Evolutionary conservation across 169 alveolate species (phyloP).

Genomic region (Plasmodium inui): DNA sequence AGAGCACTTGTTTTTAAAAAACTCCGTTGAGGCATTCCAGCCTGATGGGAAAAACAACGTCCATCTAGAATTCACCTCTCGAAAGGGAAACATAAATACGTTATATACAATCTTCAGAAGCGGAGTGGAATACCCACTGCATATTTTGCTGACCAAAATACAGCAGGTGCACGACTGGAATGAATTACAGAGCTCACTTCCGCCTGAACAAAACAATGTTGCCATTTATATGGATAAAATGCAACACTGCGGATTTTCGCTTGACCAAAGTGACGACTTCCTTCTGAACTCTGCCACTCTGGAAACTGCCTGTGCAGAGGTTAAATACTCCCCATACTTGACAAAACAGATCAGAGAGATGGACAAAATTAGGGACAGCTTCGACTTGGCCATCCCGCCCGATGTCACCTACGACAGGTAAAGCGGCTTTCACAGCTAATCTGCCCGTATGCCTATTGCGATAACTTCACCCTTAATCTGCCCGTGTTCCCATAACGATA

Average conservation of each 20-base stretch:
- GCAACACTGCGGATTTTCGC: neutral
- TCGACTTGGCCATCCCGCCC: conserved; percentile 75
- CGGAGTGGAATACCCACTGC: conserved; percentile 52
- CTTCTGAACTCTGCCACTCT: conserved; percentile 41
- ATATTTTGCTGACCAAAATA: conserved; percentile 15
- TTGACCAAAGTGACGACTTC: neutral
- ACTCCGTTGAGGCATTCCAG: neutral
- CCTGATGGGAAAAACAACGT: neutral
- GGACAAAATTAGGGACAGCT: conserved; percentile 75
- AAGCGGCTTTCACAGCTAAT: neutral
- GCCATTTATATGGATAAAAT: conserved; percentile 10
- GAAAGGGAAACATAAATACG: conserved; percentile 8
- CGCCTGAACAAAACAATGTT: conserved; percentile 1
- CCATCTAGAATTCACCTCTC: neutral
- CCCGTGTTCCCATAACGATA: neutral
- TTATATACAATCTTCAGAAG: conserved; percentile 48
- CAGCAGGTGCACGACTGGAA: neutral
- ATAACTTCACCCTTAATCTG: neutral
- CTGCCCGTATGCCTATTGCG: neutral
- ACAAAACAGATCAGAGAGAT: conserved; percentile 76
- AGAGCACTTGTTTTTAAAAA: neutral
- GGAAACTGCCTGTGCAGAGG: conserved; percentile 80
- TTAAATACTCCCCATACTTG: conserved; percentile 80
- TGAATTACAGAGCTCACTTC: neutral
- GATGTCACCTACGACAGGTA: conserved; percentile 80